Evolutionary conservation across 441 rosid species (phyloP).

Genomic region (Bocquillonia castaneifolia): DNA sequence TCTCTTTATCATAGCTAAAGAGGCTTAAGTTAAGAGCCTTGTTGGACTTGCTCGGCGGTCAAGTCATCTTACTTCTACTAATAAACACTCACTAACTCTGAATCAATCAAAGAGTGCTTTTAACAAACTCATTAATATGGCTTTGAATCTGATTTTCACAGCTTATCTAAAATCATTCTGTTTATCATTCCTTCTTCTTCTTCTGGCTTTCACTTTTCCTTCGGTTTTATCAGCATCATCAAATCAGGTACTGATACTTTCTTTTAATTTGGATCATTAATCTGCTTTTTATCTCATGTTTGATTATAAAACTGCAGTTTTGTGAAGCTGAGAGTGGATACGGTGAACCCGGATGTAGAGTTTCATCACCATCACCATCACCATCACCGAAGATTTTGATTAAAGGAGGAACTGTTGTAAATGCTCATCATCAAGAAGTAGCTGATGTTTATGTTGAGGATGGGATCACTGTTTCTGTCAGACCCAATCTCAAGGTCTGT

Average conservation of each 20-base stretch:
- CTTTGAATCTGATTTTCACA: neutral
- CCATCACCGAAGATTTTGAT: constrained; percentile 64
- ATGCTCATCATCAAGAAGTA: constrained; percentile 71
- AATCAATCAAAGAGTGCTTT: no score
- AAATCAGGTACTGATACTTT: constrained; percentile 25
- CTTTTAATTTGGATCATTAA: no score
- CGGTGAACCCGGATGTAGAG: constrained; percentile 45
- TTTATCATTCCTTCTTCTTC: constrained; percentile 9
- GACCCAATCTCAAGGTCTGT: constrained; percentile 63
- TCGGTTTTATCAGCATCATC: constrained; percentile 5
- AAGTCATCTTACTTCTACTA: no score
- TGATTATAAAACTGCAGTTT: constrained; percentile 47
- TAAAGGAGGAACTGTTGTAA: constrained; percentile 85
- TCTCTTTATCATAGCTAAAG: no score
- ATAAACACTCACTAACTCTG: no score
- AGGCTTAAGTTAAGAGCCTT: no score
- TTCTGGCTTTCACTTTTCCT: constrained; percentile 18
- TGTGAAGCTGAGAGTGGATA: constrained; percentile 50
- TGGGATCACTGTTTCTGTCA: constrained; percentile 62
- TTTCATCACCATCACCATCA: constrained; percentile 28
- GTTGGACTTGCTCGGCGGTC: no score
- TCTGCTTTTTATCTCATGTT: no score
- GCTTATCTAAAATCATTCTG: neutral
- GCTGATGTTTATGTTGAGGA: constrained; percentile 90
- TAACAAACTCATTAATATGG: no score